Evolutionary conservation across 2,329 filamentous ascomycete genomes (phyloP), one percentile per base, ranked within the genome.

Genomic region (Stromatinia cepivora): DNA sequence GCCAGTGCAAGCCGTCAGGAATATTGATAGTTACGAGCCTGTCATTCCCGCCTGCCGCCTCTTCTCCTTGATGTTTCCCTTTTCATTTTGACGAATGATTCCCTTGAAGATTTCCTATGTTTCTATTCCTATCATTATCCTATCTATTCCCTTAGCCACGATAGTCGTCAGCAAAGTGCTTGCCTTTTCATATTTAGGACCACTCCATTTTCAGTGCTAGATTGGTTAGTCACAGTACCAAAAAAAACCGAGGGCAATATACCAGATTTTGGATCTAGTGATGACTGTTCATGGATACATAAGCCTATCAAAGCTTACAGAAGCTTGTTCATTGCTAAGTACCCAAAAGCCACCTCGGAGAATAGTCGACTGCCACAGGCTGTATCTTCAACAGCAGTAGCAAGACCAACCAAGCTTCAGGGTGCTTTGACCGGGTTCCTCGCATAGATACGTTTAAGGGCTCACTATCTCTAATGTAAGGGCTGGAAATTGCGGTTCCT

Each of bases 301-400:
- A 46, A 58, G 42, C 70, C 70, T 69, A 70, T 72, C 46, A 70
- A 52, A 53, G 5, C 31, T 54, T 39, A 62, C 50, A 67, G 45
- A 58, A 52, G 53, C 56, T 52, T 68, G 46, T 25, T 31, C 45
- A 20, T 4, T 36, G 8, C 28, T 53, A 53, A 42, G 57, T 36
- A 20, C 28, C 22, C 50, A 50, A 45, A 63, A 72, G 66, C 53
- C 69, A 62, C 54, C 20, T 46, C 69, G 64, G 70, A 71, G 66
- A 71, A 73, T 72, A 56, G 66, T 67, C 39, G 54, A 54, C 64
- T 70, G 57, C 67, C 62, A 66, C 70, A 42, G 39, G 28, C 9
- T 52, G 46, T 28, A 25, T 7, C 59, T 66, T 61, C 62, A 59
- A 59, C 53, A 67, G 58, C 39, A 53, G 34, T 39, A 13, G 54